Evolutionary conservation across 768 basidiomycete genomes (phyloP).

Genomic region (Mrakia frigida): DNA sequence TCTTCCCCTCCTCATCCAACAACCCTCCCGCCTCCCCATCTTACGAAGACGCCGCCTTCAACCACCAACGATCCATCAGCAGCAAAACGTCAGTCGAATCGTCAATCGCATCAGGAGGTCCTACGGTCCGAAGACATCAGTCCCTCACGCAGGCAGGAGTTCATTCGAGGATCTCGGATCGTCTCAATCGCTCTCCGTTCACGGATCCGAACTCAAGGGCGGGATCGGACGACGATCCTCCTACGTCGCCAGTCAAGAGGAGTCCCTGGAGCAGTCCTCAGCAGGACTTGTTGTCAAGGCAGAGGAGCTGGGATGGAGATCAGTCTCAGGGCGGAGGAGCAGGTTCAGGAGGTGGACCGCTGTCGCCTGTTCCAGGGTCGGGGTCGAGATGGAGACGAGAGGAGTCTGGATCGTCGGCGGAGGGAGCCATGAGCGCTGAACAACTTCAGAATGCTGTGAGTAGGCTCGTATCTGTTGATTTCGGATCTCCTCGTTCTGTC

Average conservation of each 20-base stretch:
- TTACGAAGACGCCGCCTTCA: neutral
- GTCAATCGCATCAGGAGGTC: neutral
- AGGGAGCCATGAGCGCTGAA: constrained; percentile 11
- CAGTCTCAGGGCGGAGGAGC: neutral
- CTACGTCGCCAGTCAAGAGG: constrained; percentile 5
- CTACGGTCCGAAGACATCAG: constrained; percentile 11
- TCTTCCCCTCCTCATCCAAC: neutral
- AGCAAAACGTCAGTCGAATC: neutral
- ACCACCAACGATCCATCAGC: constrained; percentile 11
- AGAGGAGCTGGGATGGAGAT: constrained; percentile 15
- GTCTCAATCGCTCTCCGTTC: constrained; percentile 19
- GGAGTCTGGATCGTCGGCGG: neutral
- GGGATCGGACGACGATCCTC: constrained; percentile 17
- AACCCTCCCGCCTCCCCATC: neutral
- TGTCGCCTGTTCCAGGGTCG: neutral
- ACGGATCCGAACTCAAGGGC: neutral
- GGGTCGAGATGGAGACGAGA: constrained; percentile 5
- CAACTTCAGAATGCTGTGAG: constrained; percentile 28
- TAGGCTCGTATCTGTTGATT: too few relatives aligned
- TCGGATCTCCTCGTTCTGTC: too few relatives aligned
- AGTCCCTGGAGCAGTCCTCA: constrained; percentile 19
- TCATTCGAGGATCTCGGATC: constrained; percentile 24
- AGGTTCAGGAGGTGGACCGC: neutral
- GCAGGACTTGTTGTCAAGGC: neutral
- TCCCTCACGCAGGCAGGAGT: constrained; percentile 23